Conservation (phyloP, 805 yeast species). For the Candida broadrunensis region DNA sequence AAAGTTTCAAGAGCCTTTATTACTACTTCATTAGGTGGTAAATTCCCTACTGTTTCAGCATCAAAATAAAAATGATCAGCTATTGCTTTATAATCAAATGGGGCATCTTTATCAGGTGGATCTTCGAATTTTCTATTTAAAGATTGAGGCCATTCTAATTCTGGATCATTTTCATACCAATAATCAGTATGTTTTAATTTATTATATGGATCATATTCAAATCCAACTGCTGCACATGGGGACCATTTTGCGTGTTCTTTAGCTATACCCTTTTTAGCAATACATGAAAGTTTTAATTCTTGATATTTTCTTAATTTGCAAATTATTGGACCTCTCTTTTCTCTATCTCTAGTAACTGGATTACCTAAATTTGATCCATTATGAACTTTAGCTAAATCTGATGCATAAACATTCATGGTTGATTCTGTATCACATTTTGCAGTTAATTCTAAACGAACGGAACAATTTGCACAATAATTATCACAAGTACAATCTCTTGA, state of each 20-base stretch:
- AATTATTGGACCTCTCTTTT: conserved; percentile 79
- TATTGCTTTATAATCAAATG: conserved; percentile 78
- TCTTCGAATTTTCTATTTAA: conserved; percentile 95
- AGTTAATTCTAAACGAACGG: conserved; percentile 79
- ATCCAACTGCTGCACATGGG: conserved; percentile 92
- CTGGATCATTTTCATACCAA: conserved; percentile 92
- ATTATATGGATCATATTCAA: conserved; percentile 99
- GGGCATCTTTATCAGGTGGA: conserved; percentile 83
- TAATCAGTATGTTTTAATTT: conserved; percentile 92
- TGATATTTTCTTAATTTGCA: conserved; percentile 92
- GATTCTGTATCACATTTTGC: conserved; percentile 89
- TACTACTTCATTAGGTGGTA: conserved; percentile 87
- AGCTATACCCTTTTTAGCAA: conserved; percentile 96
- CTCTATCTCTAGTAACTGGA: conserved; percentile 80
- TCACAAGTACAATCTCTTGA: conserved; percentile 97
- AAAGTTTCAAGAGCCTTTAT: conserved; percentile 78
- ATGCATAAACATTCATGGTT: conserved; percentile 85
- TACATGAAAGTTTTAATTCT: conserved; percentile 82
- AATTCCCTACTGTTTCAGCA: conserved; percentile 88
- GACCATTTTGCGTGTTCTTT: conserved; percentile 99
- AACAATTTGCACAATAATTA: conserved; percentile 93
- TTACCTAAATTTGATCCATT: conserved; percentile 59
- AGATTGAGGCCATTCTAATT: conserved; percentile 89
- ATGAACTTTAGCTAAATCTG: conserved; percentile 56
- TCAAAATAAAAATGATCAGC: conserved; percentile 83